These are phyloP conservation scores for Candida sanyaensis DNA, from an alignment of 1,139 yeast genomes.

Conservation along the genomic window DNA sequence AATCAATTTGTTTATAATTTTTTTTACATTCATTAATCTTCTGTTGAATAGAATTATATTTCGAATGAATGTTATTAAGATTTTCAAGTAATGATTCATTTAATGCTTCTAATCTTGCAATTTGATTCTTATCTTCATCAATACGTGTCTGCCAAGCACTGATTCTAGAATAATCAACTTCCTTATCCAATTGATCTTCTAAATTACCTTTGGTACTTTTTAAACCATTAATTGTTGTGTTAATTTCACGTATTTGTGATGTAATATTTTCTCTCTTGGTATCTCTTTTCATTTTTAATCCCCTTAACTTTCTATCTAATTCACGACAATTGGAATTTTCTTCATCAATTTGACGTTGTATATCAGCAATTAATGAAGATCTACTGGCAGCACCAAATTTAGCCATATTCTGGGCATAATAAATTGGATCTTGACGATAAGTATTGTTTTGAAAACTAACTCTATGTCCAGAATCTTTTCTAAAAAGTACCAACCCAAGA, in stretches of 20 bases:
- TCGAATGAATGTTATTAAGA: slow-evolving; percentile 7
- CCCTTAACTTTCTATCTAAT: slow-evolving; percentile 19
- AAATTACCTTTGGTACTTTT: slow-evolving; percentile 21
- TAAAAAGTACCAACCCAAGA: slow-evolving; percentile 47
- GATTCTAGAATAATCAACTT: slow-evolving; percentile 34
- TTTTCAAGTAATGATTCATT: slow-evolving; percentile 30
- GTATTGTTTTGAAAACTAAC: slow-evolving; percentile 39
- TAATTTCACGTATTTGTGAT: slow-evolving; percentile 16
- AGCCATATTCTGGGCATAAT: slow-evolving; percentile 30
- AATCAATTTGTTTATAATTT: neutral
- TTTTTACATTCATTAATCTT: slow-evolving; percentile 12
- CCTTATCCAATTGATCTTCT: slow-evolving; percentile 34
- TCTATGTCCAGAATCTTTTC: slow-evolving; percentile 47
- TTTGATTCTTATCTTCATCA: slow-evolving; percentile 28
- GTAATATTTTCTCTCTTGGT: slow-evolving; percentile 15
- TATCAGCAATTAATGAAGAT: slow-evolving; percentile 20
- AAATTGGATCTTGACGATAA: slow-evolving; percentile 61
- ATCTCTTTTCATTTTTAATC: slow-evolving; percentile 17
- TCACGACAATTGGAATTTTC: slow-evolving; percentile 17
- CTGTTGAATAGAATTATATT: slow-evolving; percentile 8
- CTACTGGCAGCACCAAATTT: slow-evolving; percentile 29
- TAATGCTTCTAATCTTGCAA: slow-evolving; percentile 28
- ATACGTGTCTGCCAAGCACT: slow-evolving; percentile 33
- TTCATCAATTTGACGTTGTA: slow-evolving; percentile 17
- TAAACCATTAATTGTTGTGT: slow-evolving; percentile 18